Conservation (phyloP, 2,329 filamentous ascomycete species). For the Knufia fluminis region DNA sequence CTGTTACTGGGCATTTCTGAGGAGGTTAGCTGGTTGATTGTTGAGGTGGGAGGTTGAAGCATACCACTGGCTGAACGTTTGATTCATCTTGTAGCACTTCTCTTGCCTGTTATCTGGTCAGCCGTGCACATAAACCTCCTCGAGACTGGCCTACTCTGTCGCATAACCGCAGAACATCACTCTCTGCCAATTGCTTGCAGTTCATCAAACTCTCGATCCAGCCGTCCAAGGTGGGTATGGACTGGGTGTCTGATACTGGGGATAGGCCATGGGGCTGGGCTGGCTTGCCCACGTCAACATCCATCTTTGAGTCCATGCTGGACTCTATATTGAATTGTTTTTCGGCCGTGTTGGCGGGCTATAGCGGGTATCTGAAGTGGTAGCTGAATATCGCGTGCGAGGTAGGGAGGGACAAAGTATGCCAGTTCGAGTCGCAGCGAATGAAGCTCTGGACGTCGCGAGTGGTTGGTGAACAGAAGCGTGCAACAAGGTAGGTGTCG, state of each 20-base stretch:
- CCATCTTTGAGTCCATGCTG: conserved; percentile 95
- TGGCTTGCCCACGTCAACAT: conserved; percentile 78
- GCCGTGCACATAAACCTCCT: too few relatives aligned
- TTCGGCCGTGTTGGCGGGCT: conserved; percentile 1
- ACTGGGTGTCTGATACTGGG: conserved; percentile 70
- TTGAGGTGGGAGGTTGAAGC: conserved; percentile 1
- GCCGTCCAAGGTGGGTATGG: conserved; percentile 86
- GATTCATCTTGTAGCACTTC: conserved; percentile 97
- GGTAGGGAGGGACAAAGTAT: not conserved
- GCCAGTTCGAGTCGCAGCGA: not conserved
- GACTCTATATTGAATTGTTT: conserved; percentile 12
- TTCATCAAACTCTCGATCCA: conserved; percentile 98
- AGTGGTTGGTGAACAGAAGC: not conserved
- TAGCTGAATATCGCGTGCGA: not conserved
- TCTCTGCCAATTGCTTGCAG: conserved; percentile 95
- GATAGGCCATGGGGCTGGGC: conserved; percentile 68
- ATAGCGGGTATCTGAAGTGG: not conserved
- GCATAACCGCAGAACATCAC: conserved; percentile 91
- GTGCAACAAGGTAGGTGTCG: not conserved
- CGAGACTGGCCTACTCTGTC: conserved; percentile 66
- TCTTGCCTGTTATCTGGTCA: conserved; percentile 54
- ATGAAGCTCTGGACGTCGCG: not conserved
- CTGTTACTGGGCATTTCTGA: conserved; percentile 95
- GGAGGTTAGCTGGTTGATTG: conserved; percentile 11
- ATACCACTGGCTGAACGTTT: conserved; percentile 96